A percentile compares a stretch with the other conserved stretches of the same genome.
Evolutionary conservation across 306 rosid species (phyloP).

Genomic region (Morella rubra): DNA sequence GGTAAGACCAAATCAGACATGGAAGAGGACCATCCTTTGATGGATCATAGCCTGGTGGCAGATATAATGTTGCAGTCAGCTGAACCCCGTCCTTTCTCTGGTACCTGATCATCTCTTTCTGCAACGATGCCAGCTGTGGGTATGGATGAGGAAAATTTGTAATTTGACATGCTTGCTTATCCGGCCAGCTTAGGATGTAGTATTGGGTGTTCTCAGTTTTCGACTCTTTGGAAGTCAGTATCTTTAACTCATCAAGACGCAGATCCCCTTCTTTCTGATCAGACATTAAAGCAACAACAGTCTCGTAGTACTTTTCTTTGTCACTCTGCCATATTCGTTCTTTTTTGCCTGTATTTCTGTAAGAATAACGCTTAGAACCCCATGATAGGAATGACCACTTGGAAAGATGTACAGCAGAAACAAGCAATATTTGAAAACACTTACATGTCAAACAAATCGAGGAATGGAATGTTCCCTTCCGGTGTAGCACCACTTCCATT

Average conservation of each 20-base stretch:
- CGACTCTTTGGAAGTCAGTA: slow-evolving; percentile 90
- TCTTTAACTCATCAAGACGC: slow-evolving; percentile 62
- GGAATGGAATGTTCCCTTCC: slow-evolving; percentile 93
- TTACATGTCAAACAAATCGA: slow-evolving; percentile 94
- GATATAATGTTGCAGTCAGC: slow-evolving; percentile 89
- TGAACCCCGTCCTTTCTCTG: slow-evolving; percentile 98
- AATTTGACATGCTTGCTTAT: slow-evolving; percentile 62
- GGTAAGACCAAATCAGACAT: slow-evolving; percentile 96
- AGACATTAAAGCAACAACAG: slow-evolving; percentile 88
- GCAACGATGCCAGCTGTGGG: slow-evolving; percentile 88
- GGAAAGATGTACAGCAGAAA: slow-evolving; percentile 15
- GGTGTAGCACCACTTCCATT: slow-evolving; percentile 95
- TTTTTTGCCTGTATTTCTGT: slow-evolving; percentile 83
- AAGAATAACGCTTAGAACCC: slow-evolving; percentile 47
- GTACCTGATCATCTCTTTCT: slow-evolving; percentile 95
- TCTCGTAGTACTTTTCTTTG: slow-evolving; percentile 80
- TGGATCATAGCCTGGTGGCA: slow-evolving; percentile 92
- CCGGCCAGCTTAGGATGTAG: slow-evolving; percentile 81
- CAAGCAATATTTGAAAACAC: slow-evolving; percentile 35
- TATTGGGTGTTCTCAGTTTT: slow-evolving; percentile 96
- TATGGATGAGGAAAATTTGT: slow-evolving; percentile 98
- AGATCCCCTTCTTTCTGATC: slow-evolving; percentile 92
- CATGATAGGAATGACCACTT: slow-evolving; percentile 21
- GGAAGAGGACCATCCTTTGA: slow-evolving; percentile 93
- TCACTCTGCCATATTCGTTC: slow-evolving; percentile 94